Evolutionary conservation across 2,329 filamentous ascomycete species (phyloP).

Genomic region (Epicoccum sorghinum): DNA sequence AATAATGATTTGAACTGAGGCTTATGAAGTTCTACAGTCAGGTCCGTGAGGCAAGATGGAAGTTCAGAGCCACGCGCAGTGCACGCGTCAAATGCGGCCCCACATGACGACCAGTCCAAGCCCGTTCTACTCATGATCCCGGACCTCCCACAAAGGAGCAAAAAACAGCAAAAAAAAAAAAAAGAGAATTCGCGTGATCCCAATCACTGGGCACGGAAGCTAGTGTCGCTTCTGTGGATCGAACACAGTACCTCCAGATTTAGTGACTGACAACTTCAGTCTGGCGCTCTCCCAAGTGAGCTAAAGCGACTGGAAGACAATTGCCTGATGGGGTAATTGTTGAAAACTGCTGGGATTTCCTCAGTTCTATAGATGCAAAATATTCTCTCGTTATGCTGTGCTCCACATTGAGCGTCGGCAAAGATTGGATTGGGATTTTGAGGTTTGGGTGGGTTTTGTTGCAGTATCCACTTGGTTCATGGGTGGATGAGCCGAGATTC

Average conservation of each 20-base stretch:
- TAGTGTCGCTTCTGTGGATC: conserved; percentile 21
- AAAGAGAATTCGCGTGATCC: conserved; percentile 15
- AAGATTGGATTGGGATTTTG: neutral
- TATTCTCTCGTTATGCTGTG: no score
- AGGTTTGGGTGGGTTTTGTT: neutral
- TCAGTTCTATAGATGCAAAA: neutral
- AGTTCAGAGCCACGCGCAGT: no score
- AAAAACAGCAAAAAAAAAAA: conserved; percentile 11
- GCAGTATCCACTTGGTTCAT: neutral
- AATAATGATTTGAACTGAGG: no score
- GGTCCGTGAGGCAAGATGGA: no score
- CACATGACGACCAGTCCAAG: no score
- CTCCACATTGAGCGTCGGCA: no score
- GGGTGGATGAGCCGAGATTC: no score
- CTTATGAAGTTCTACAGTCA: no score
- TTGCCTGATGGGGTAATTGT: conserved; percentile 18
- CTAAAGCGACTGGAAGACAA: conserved; percentile 19
- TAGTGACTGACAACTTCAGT: conserved; percentile 21
- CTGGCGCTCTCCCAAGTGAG: conserved; percentile 22
- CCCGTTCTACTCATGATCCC: neutral
- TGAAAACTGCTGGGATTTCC: neutral
- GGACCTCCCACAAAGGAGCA: neutral
- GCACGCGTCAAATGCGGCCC: no score
- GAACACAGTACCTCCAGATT: conserved; percentile 22
- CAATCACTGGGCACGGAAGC: conserved; percentile 12